Evolutionary conservation across 2,329 filamentous ascomycete genomes (phyloP).

Genomic region (Aspergillus aculeatus): DNA sequence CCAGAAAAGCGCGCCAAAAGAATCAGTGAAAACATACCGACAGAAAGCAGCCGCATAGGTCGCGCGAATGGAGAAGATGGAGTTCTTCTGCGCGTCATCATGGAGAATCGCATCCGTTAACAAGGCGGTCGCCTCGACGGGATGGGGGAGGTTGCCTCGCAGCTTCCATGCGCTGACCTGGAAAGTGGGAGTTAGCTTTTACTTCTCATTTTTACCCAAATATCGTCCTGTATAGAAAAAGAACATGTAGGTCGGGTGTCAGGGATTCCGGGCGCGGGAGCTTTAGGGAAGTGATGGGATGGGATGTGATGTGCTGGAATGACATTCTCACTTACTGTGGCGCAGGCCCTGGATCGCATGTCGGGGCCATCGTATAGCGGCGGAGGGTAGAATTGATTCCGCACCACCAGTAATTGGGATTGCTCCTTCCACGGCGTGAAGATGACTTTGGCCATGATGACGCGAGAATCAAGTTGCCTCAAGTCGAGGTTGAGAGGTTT

Average conservation of each 20-base stretch:
- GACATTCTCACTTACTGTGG: slow-evolving; percentile 32
- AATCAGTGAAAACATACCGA: slow-evolving; percentile 31
- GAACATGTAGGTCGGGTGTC: too few relatives aligned
- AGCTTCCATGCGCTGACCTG: slow-evolving; percentile 48
- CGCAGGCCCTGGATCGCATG: slow-evolving; percentile 40
- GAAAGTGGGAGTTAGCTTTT: background rate
- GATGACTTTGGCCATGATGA: slow-evolving; percentile 39
- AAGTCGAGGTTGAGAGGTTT: too few relatives aligned
- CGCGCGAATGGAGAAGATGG: slow-evolving; percentile 46
- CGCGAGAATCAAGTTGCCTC: too few relatives aligned
- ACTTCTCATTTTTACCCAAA: background rate
- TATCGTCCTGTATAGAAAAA: too few relatives aligned
- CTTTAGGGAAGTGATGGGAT: too few relatives aligned
- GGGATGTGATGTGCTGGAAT: too few relatives aligned
- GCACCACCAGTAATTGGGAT: slow-evolving; percentile 38
- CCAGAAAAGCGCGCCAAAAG: too few relatives aligned
- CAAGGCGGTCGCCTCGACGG: slow-evolving; percentile 47
- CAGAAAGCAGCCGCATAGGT: slow-evolving; percentile 48
- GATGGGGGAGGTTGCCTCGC: slow-evolving; percentile 45
- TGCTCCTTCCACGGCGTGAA: slow-evolving; percentile 45
- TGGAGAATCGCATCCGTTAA: slow-evolving; percentile 48
- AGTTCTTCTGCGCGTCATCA: slow-evolving; percentile 42
- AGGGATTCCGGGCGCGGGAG: too few relatives aligned
- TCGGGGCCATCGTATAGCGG: slow-evolving; percentile 34
- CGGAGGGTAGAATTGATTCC: slow-evolving; percentile 41